Evolutionary conservation across 768 basidiomycete species (phyloP), one percentile per base, ranked within the genome.

Genomic region (Kondoa malvinella): DNA sequence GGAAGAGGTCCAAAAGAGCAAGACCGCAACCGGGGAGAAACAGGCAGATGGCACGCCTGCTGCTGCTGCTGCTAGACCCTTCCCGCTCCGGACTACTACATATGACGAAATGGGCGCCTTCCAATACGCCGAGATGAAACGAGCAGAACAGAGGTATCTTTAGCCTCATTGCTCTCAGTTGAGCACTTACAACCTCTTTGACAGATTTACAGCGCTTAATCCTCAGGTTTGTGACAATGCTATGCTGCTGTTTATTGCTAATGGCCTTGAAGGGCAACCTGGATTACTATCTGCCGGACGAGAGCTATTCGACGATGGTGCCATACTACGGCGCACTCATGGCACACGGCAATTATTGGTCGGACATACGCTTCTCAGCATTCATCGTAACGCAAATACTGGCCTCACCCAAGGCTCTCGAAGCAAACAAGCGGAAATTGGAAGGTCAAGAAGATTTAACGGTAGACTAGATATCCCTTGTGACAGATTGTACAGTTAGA

Each of bases 161-260:
- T n/a, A n/a, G n/a, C n/a, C n/a, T n/a, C n/a, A n/a, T n/a, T n/a
- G n/a, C n/a, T n/a, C n/a, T n/a, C n/a, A n/a, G n/a, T n/a, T n/a
- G n/a, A n/a, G n/a, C n/a, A n/a, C n/a, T n/a, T n/a, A n/a, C n/a
- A n/a, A n/a, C n/a, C n/a, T n/a, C n/a, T n/a, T 73, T 69, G 63
- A 65, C 34, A 68, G 73, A 57, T 70, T 68, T 34, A 63, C 60
- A 3, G 73, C 71, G 0, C 64, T 74, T 0, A 74, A 74, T 26
- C 71, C 73, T 4, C 34, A 57, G n/a, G n/a, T n/a, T n/a, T n/a
- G n/a, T n/a, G n/a, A n/a, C n/a, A n/a, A n/a, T n/a, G n/a, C n/a
- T n/a, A n/a, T n/a, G n/a, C n/a, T n/a, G n/a, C n/a, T n/a, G n/a
- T n/a, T n/a, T n/a, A n/a, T n/a, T n/a, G n/a, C n/a, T n/a, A n/a